These are phyloP conservation scores for Chaetomiaceae sp. DNA, from an alignment of 2,329 filamentous ascomycete species.

Conservation along the genomic window DNA sequence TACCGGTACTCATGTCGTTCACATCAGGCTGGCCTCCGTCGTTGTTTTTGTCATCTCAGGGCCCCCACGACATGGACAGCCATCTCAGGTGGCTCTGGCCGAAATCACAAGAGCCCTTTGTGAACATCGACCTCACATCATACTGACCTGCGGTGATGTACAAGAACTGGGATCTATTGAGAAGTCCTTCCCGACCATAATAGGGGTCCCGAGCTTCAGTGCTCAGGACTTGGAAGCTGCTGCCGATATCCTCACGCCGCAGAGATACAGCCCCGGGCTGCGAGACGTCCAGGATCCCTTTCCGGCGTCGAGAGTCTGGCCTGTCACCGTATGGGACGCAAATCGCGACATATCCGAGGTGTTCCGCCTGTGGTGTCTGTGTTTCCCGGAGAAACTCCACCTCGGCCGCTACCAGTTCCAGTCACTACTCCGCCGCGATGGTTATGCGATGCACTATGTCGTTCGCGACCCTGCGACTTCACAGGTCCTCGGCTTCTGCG, in stretches of 20 bases:
- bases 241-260: constrained; percentile 43
- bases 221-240: constrained; percentile 44
- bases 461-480: constrained; percentile 43
- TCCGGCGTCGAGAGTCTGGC: constrained; percentile 36
- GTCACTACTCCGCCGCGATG: constrained; percentile 47
- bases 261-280: constrained; percentile 10
- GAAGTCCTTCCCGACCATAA: constrained; percentile 46
- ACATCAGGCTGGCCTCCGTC: constrained; percentile 55
- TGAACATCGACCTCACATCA: constrained; percentile 46
- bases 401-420: constrained; percentile 40
- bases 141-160: constrained; percentile 48
- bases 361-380: constrained; percentile 44
- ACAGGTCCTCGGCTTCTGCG: constrained; percentile 52
- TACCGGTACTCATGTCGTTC: constrained; percentile 57
- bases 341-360: constrained; percentile 38
- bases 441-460: constrained; percentile 54
- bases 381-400: constrained; percentile 42
- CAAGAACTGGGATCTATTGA: constrained; percentile 36
- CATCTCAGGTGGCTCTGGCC: constrained; percentile 49
- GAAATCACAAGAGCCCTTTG: constrained; percentile 40
- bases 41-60: constrained; percentile 58
- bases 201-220: constrained; percentile 47
- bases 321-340: constrained; percentile 37
- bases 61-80: constrained; percentile 41
- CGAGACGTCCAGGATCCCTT: constrained; percentile 31